A percentile compares a stretch with the other conserved stretches of the same genome.
Conservation (phyloP, 345 rosid species). For the Lepidium aucheri region DNA sequence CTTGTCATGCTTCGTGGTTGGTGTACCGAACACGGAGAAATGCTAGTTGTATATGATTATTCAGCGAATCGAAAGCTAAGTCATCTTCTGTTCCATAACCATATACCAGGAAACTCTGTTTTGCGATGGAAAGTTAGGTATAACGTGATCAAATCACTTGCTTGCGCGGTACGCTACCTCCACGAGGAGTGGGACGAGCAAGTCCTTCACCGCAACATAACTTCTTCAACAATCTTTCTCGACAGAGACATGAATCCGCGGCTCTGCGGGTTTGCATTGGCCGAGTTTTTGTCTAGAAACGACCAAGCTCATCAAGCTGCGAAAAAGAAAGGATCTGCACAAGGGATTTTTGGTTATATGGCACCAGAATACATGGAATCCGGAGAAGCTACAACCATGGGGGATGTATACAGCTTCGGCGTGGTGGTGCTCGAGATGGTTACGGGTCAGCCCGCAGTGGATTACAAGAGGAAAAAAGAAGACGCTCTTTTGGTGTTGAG, state of each 20-base stretch:
- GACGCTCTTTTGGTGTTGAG: slow-evolving; percentile 63
- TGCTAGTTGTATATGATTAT: slow-evolving; percentile 88
- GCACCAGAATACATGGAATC: slow-evolving; percentile 88
- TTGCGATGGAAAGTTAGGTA: slow-evolving; percentile 63
- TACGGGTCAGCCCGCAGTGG: slow-evolving; percentile 82
- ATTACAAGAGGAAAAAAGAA: slow-evolving; percentile 50
- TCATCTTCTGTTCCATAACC: slow-evolving; percentile 58
- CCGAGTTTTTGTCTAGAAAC: slow-evolving; percentile 81
- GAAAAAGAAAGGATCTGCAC: slow-evolving; percentile 45
- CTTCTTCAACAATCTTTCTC: slow-evolving; percentile 52
- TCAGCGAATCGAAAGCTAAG: slow-evolving; percentile 60
- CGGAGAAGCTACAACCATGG: slow-evolving; percentile 77
- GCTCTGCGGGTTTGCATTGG: slow-evolving; percentile 79
- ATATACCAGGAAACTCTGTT: slow-evolving; percentile 26
- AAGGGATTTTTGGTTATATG: slow-evolving; percentile 93
- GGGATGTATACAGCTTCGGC: slow-evolving; percentile 87
- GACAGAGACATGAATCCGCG: slow-evolving; percentile 82
- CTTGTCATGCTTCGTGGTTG: slow-evolving; percentile 90
- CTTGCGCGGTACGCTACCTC: slow-evolving; percentile 75
- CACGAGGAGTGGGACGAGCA: slow-evolving; percentile 98
- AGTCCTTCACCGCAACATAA: slow-evolving; percentile 81
- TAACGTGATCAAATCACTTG: slow-evolving; percentile 66
- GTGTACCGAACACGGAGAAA: slow-evolving; percentile 98
- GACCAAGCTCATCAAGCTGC: slow-evolving; percentile 66
- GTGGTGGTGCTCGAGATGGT: slow-evolving; percentile 83